Evolutionary conservation across 2,329 filamentous ascomycete species (phyloP).

Genomic region (Monosporascus cannonballus): DNA sequence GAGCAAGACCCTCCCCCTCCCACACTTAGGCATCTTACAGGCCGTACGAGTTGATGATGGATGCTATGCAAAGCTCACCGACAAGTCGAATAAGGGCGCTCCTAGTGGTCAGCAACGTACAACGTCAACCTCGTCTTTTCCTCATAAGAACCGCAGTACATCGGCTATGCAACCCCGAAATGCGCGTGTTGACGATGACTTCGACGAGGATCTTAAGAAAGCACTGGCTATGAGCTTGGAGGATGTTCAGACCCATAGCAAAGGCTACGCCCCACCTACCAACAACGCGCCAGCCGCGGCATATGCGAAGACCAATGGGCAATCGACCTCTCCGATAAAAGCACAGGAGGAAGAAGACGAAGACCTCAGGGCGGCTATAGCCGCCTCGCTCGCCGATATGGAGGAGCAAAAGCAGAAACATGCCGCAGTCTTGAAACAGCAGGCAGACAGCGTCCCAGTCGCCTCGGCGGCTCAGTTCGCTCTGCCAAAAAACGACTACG

Average conservation of each 20-base stretch:
- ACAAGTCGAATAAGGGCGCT: conserved; percentile 53
- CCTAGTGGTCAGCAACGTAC: conserved; percentile 33
- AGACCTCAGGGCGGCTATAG: conserved; percentile 90
- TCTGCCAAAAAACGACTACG: conserved; percentile 84
- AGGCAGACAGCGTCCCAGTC: conserved; percentile 51
- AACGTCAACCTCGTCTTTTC: conserved; percentile 36
- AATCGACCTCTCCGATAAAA: conserved; percentile 29
- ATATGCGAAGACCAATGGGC: conserved; percentile 30
- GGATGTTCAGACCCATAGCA: conserved; percentile 71
- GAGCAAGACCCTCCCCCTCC: conserved; percentile 77
- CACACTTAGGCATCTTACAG: conserved; percentile 86
- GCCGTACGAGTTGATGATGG: conserved; percentile 94
- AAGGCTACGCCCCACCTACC: conserved; percentile 63
- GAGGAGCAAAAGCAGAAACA: conserved; percentile 95
- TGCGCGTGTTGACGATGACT: conserved; percentile 81
- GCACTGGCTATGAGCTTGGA: conserved; percentile 96
- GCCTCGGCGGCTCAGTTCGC: conserved; percentile 46
- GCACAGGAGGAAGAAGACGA: conserved; percentile 80
- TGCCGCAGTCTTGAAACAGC: conserved; percentile 74
- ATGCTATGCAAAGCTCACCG: conserved; percentile 83
- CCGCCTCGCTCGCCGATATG: conserved; percentile 91
- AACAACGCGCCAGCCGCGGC: conserved; percentile 27
- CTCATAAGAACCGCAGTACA: conserved; percentile 60
- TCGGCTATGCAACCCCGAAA: conserved; percentile 80
- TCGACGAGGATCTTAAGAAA: conserved; percentile 90